Base-by-base conservation (phyloP, 2,329 filamentous ascomycete genomes). In the Fusarium xylarioides region DNA sequence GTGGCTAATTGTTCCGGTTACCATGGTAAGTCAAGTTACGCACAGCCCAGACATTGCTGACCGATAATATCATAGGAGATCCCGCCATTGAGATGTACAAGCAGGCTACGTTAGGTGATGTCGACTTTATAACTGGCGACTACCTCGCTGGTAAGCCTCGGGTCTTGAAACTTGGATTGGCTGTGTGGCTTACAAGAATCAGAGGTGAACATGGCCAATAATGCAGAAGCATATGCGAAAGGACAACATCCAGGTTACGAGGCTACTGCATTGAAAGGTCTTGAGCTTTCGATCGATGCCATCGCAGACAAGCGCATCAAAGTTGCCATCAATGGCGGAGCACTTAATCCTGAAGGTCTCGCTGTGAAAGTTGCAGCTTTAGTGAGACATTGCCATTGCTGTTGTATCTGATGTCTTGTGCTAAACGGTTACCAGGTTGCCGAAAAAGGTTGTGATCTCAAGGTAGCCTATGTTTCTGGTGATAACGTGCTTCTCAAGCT, bases 361-460 rank as follows among this genome's bases (percentile, higher is more conserved):
- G 54, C 54, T 11, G 40, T 57, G 8, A 57, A 35, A 14, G 32
- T 57, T 4, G 40, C 40, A 28, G 15, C 40, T 28, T 35, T 57
- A 6, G 54, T 57, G 4, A 15, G 23, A 2, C 16, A 4, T 28
- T 30, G 2, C 8, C 1, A 1, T 7, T 2, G 11, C 52, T 12
- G 21, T 10, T 8, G 4, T 14, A 14, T 5, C 12, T 4, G 2
- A n/a, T 23, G 8, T 0, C 19, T 10, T 23, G 2, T 0, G 6
- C 52, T 54, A 23, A 54, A 5, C 11, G 1, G 11, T n/a, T 18
- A 0, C 15, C 15, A 57, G 38, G 30, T 57, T 16, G 10, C 19
- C 5, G 30, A 26, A 5, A 57, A 57, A 4, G n/a, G 30, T 3
- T n/a, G 28, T 7, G 8, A 26, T 10, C 32, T 57, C 14, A 49